These are phyloP conservation scores for Clonostachys byssicola DNA, from an alignment of 2,329 filamentous ascomycete species.

Conservation along the genomic window DNA sequence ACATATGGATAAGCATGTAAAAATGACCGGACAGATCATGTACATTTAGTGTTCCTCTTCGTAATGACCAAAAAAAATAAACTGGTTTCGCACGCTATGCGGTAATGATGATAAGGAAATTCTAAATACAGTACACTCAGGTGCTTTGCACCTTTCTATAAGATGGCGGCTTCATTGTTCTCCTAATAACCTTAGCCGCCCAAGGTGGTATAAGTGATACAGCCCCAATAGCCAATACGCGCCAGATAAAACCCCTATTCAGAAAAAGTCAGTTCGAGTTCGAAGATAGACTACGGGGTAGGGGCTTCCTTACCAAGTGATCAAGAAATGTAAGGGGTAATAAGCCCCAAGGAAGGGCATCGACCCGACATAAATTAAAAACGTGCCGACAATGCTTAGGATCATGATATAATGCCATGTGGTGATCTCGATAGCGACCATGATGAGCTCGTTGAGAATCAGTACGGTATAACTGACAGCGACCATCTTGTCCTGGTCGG, in stretches of 20 bases:
- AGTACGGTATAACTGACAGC: conserved; percentile 88
- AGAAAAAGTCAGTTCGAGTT: conserved; percentile 2
- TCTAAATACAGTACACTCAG: conserved; percentile 18
- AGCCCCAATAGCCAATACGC: conserved; percentile 73
- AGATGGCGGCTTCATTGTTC: conserved; percentile 85
- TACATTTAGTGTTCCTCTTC: background rate
- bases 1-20: background rate
- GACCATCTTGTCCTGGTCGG: conserved; percentile 73
- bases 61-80: background rate
- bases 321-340: conserved; percentile 78
- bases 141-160: conserved; percentile 87
- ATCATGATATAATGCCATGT: conserved; percentile 98
- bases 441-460: conserved; percentile 89
- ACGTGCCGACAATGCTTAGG: conserved; percentile 76
- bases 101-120: background rate
- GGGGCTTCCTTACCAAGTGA: conserved; percentile 51
- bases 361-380: conserved; percentile 72
- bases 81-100: background rate
- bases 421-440: conserved; percentile 95
- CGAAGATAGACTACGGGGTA: conserved; percentile 5
- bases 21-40: background rate
- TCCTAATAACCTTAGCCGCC: conserved; percentile 76
- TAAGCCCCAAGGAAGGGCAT: conserved; percentile 87
- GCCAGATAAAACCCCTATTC: conserved; percentile 79
- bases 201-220: conserved; percentile 85